These are phyloP conservation scores for Pseudogymnoascus sp. DNA, from an alignment of 2,329 filamentous ascomycete genomes.

Conservation along the genomic window DNA sequence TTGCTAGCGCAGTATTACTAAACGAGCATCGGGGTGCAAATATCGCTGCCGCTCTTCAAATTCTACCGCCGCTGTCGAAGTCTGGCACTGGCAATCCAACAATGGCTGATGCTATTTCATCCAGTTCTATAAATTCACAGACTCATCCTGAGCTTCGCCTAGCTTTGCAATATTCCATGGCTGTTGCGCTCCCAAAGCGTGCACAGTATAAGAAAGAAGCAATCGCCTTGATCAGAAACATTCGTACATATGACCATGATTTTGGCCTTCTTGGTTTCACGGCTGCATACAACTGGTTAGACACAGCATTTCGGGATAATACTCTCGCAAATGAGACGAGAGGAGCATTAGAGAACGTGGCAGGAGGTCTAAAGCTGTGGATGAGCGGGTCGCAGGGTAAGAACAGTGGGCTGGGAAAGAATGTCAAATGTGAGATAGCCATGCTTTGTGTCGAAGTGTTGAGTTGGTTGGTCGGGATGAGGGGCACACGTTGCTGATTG, in stretches of 20 bases:
- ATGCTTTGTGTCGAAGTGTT: constrained; percentile 47
- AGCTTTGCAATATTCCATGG: neutral
- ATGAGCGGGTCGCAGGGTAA: constrained; percentile 45
- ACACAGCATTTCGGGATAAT: constrained; percentile 39
- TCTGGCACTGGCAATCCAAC: neutral
- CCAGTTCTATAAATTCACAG: neutral
- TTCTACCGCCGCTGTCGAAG: constrained; percentile 3
- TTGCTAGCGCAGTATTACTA: constrained; percentile 49
- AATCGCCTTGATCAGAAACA: neutral
- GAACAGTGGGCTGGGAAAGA: constrained; percentile 36
- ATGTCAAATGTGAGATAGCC: constrained; percentile 45
- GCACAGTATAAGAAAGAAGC: neutral
- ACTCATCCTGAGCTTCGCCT: neutral
- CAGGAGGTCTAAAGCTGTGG: constrained; percentile 53
- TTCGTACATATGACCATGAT: neutral
- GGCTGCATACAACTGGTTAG: constrained; percentile 50
- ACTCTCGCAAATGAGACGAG: constrained; percentile 40
- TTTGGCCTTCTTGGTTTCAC: constrained; percentile 46
- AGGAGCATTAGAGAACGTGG: constrained; percentile 43
- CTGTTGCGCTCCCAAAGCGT: constrained; percentile 33
- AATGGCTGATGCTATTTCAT: neutral
- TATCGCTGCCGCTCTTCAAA: neutral
- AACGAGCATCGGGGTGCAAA: constrained; percentile 31
- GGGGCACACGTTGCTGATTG: constrained; percentile 26
- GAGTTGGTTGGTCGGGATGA: constrained; percentile 40